These are phyloP conservation scores for Venturia oleaginea DNA, from an alignment of 2,329 filamentous ascomycete species.

Conservation along the genomic window DNA sequence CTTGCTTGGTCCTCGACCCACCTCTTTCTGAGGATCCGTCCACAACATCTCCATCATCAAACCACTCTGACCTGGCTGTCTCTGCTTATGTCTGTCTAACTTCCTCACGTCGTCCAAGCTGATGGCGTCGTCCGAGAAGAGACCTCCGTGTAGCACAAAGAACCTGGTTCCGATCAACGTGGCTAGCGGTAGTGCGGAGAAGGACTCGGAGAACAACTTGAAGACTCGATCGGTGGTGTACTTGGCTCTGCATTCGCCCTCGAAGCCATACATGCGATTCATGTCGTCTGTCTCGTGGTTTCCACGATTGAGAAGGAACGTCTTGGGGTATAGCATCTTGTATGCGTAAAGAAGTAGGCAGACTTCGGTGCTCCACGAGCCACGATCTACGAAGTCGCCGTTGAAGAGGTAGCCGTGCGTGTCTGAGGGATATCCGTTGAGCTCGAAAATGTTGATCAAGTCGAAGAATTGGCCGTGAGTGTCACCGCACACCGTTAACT, in stretches of 20 bases:
- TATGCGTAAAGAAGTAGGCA: conserved; percentile 88
- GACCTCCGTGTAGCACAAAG: conserved; percentile 84
- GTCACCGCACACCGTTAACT: conserved; percentile 91
- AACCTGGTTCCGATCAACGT: conserved; percentile 87
- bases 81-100: conserved; percentile 79
- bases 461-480: conserved; percentile 98
- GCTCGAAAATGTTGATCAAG: conserved; percentile 87
- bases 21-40: conserved; percentile 85
- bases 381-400: conserved; percentile 95
- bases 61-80: conserved; percentile 85
- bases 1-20: conserved; percentile 89
- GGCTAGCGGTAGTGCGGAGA: conserved; percentile 85
- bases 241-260: conserved; percentile 96
- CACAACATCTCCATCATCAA: conserved; percentile 99
- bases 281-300: conserved; percentile 99
- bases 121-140: conserved; percentile 92
- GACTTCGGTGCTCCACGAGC: conserved; percentile 97
- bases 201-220: conserved; percentile 96
- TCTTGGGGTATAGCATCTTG: conserved; percentile 84
- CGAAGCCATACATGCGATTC: conserved; percentile 97
- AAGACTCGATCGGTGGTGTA: conserved; percentile 85
- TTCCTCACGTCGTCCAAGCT: conserved; percentile 91
- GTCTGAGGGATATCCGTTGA: conserved; percentile 76
- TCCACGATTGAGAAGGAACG: conserved; percentile 91
- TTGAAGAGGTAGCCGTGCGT: conserved; percentile 96